Percentiles rank a stretch among this genome's conserved stretches.
Conservation (phyloP, 192 early-diverging fungal genomes). For the Podila verticillata region DNA sequence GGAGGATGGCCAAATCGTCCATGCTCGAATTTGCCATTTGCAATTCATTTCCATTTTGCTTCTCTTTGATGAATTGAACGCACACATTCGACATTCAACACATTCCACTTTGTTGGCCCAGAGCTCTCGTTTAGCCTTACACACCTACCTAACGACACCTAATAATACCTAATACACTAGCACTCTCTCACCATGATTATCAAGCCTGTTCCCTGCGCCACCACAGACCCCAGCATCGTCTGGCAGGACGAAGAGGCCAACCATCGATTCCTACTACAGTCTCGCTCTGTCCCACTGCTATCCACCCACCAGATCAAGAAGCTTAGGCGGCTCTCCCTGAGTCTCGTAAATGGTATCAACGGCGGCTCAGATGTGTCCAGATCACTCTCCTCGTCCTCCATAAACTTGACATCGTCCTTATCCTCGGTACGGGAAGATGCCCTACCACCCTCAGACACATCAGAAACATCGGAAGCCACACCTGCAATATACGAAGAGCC, state of each 20-base stretch:
- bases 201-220: constrained; percentile 27
- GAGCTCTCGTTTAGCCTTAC: no score
- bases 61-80: no score
- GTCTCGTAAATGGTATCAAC: constrained; percentile 25
- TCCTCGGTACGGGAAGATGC: constrained; percentile 5
- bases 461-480: not conserved
- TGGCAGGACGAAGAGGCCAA: constrained; percentile 53
- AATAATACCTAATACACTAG: not conserved
- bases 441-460: not conserved
- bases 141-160: no score
- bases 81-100: no score
- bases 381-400: not conserved
- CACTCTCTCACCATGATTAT: constrained; percentile 34
- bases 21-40: no score
- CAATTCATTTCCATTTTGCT: no score
- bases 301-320: constrained; percentile 47
- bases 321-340: constrained; percentile 31
- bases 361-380: not conserved
- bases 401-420: constrained; percentile 1
- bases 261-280: constrained; percentile 46
- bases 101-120: no score
- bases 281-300: constrained; percentile 30
- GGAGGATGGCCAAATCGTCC: no score
- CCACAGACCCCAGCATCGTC: constrained; percentile 31
- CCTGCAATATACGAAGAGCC: not conserved